A percentile compares a stretch with the other conserved stretches of the same genome.
phyloP scores from a whole-genome alignment of 345 rosid species.

The Erucastrum elatum region DNA sequence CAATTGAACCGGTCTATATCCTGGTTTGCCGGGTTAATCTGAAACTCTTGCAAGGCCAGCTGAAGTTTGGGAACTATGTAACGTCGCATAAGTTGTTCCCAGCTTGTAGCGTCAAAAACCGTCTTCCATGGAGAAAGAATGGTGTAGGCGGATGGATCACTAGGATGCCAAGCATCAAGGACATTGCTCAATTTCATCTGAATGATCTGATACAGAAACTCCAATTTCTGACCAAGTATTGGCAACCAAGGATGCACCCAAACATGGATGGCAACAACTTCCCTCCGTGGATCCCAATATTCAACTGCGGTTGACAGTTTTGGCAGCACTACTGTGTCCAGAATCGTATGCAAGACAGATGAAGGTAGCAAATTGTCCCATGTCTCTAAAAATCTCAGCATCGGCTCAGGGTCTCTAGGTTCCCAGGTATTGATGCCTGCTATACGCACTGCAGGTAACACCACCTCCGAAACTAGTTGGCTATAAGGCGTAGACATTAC shows the following conservation, averaged over 20 bases:
- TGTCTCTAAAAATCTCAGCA: constrained; percentile 82
- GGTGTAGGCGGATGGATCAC: constrained; percentile 79
- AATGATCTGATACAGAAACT: constrained; percentile 72
- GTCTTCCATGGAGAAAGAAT: constrained; percentile 92
- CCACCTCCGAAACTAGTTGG: constrained; percentile 73
- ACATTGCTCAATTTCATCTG: constrained; percentile 78
- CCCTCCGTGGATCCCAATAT: constrained; percentile 80
- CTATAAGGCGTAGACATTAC: constrained; percentile 62
- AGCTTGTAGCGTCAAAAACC: constrained; percentile 77
- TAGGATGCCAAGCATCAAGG: constrained; percentile 93
- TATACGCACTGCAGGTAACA: constrained; percentile 81
- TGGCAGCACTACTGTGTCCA: constrained; percentile 68
- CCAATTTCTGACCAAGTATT: constrained; percentile 74
- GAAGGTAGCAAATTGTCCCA: constrained; percentile 80
- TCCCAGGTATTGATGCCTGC: constrained; percentile 90
- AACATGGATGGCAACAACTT: constrained; percentile 79
- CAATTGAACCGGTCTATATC: constrained; percentile 69
- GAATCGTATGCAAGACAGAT: constrained; percentile 58
- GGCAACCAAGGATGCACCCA: constrained; percentile 99
- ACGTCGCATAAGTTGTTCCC: constrained; percentile 89
- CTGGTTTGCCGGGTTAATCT: constrained; percentile 77
- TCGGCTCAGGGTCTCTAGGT: constrained; percentile 89
- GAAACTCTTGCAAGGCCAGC: constrained; percentile 77
- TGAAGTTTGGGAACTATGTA: constrained; percentile 93
- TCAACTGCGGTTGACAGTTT: constrained; percentile 83